Base-by-base conservation (phyloP, 1,284 basidiomycete genomes). In the Trichosporon sp. region DNA sequence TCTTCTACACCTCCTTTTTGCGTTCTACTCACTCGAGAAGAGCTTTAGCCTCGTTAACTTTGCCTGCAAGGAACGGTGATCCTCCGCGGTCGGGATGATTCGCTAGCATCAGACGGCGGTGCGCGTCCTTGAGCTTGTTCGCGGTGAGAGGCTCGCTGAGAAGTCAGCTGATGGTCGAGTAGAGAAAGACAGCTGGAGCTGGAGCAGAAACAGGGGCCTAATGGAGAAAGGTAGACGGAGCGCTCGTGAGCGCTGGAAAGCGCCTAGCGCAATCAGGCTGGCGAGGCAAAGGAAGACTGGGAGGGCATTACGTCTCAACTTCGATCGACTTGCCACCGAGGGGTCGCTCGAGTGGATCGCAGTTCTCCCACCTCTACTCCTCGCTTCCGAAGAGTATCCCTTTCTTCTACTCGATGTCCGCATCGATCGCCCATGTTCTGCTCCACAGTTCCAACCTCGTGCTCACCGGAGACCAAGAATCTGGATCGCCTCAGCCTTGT, bases 61-160 rank as follows among this genome's bases (percentile, higher is more conserved):
- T 98, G 75, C 92, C 95, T n/a, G 95, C 95, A 40, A 99, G 82
- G 80, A 95, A 97, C 1, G 95, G 95, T 11, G 92, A 90, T 32
- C 95, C 95, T 46, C 95, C 95, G 68, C 95, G 85, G 83, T 98
- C 95, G 16, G 95, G 95, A 52, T 67, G 62, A 81, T 97, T 98
- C 25, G 91, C 89, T 56, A 95, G 84, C 92, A 95, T 96, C 71
- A 96, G 90, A 52, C 88, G 86, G 60, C 93, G 86, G 79, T 95
- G 93, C 0, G 92, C 91, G 73, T 95, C 92, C 81, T 95, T 95
- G 67, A 95, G 79, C 75, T 84, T 86, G 57, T 78, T 85, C n/a
- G 86, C 84, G 33, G 93, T 81, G 67, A 84, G 83, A 9, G 90
- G 86, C 19, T 95, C 91, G 79, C 92, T 95, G 73, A 10, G 40